Evolutionary conservation across 1,284 basidiomycete species (phyloP).

Genomic region (Malassezia obtusa): DNA sequence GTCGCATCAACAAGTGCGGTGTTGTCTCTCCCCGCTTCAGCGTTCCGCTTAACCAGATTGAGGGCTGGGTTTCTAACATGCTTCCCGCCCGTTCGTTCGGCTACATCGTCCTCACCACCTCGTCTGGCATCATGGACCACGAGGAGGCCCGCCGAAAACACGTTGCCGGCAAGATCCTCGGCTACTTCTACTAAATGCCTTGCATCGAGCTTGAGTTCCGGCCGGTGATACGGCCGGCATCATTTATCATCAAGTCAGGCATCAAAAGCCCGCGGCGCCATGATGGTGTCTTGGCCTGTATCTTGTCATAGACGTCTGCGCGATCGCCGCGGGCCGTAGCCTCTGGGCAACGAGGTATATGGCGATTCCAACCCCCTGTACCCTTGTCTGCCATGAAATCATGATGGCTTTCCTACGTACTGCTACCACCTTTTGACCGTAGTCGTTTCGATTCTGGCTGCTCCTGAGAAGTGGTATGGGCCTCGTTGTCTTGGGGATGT

Average conservation of each 20-base stretch:
- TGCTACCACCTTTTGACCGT: not conserved
- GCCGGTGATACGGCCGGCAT: slow-evolving; percentile 1
- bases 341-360: slow-evolving; percentile 10
- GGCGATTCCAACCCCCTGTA: not conserved
- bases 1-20: slow-evolving; percentile 90
- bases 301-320: slow-evolving; percentile 11
- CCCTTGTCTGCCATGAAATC: not conserved
- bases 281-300: slow-evolving; percentile 13
- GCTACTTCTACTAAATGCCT: slow-evolving; percentile 46
- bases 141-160: slow-evolving; percentile 99
- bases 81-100: slow-evolving; percentile 72
- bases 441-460: not conserved
- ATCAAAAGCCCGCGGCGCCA: slow-evolving; percentile 16
- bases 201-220: not conserved
- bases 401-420: not conserved
- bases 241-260: not conserved
- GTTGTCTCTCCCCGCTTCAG: slow-evolving; percentile 99
- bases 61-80: slow-evolving; percentile 59
- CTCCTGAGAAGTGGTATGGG: not conserved
- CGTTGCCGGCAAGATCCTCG: slow-evolving; percentile 68
- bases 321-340: slow-evolving; percentile 14
- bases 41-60: slow-evolving; percentile 82
- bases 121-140: slow-evolving; percentile 96
- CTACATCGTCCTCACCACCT: slow-evolving; percentile 92
- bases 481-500: not conserved